phyloP scores from a whole-genome alignment of 1,139 yeast genomes.

The Nadsonia starkeyi-henricii region DNA sequence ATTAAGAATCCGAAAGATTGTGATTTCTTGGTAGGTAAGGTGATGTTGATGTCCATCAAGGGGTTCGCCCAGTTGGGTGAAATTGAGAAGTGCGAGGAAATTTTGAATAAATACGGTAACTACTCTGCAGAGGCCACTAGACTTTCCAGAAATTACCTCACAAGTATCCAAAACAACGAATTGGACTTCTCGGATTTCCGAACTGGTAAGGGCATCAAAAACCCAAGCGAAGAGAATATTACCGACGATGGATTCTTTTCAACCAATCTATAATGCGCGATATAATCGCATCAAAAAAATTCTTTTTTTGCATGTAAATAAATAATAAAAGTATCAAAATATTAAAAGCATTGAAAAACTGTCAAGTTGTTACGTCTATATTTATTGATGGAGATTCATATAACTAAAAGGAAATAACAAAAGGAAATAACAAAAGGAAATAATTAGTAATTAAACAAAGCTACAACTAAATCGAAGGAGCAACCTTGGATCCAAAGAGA shows the following conservation, averaged over 20 bases:
- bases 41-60: background rate
- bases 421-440: too few species aligned
- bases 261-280: background rate
- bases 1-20: background rate
- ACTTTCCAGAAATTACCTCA: background rate
- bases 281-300: too few species aligned
- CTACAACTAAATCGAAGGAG: too few species aligned
- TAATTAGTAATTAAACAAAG: too few species aligned
- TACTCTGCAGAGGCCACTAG: background rate
- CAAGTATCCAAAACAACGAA: background rate
- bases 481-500: too few species aligned
- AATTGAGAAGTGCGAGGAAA: background rate
- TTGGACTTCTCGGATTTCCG: background rate
- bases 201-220: background rate
- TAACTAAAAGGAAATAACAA: too few species aligned
- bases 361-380: too few species aligned
- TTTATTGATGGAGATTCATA: too few species aligned
- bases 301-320: too few species aligned
- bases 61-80: background rate
- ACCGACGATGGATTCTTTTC: background rate
- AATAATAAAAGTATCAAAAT: too few species aligned
- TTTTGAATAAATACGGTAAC: background rate
- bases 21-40: background rate
- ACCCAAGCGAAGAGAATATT: background rate
- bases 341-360: too few species aligned